Evolutionary conservation across 73 alveolate genomes (phyloP), one percentile per base, ranked within the genome.

Genomic region (Paramecium sexaurelia): DNA sequence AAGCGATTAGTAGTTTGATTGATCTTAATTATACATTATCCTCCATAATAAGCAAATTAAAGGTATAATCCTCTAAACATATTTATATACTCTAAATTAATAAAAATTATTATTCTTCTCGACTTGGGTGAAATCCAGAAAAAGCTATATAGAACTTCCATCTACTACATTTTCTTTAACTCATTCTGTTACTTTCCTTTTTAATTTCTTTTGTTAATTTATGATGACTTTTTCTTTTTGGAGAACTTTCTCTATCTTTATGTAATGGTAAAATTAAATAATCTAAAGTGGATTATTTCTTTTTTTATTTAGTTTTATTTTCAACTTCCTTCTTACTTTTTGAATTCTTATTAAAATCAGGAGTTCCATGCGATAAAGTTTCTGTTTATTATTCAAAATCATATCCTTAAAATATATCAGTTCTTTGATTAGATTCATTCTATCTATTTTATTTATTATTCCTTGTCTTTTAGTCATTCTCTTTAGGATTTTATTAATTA

Each of bases 101-200:
- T 71, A 71, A 36, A 71, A 71, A 71, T 11, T 71, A 71, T 35
- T 35, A 35, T 71, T 71, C 86, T 11, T 32, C 35, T 35, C 56
- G 32, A n/a, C 36, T 71, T 27, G 86, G 86, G 3, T 22, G 32
- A 17, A 71, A 71, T 33, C 57, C 86, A 13, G 86, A 71, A 36
- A 71, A 71, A 9, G 56, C 56, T 1, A 71, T 35, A 71, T 29
- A n/a, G 1, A 71, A 71, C 8, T 71, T 71, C 86, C 86, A 37
- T 35, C 55, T 32, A 13, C 86, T 71, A n/a, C 43, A 33, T 9
- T 71, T 71, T 10, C 86, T 71, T 27, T 71, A 19, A 71, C 86
- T 37, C 56, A 71, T 71, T 13, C 55, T 35, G 35, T 36, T 35
- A 11, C 86, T 36, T 71, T 71, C 86, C 35, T 35, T 71, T 20